A percentile compares a stretch with the other conserved stretches of the same genome.
These are phyloP conservation scores for Chimonanthus praecox DNA, from an alignment of 164 flowering plant species.

Conservation along the genomic window DNA sequence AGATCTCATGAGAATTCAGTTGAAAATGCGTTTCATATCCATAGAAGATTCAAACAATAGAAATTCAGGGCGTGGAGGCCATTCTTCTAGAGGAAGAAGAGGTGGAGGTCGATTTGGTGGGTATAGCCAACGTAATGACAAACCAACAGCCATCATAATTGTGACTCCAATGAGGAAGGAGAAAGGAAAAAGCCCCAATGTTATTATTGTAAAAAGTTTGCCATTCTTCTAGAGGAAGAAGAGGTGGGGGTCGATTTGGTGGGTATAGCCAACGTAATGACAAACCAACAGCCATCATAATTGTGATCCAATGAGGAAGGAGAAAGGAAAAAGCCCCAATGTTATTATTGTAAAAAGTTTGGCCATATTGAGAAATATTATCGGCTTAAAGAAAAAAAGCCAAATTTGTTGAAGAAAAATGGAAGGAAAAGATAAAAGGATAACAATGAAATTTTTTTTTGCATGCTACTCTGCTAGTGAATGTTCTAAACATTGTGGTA, in stretches of 20 bases:
- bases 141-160: neutral
- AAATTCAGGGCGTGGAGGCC: neutral
- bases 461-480: neutral
- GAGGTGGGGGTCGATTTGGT: neutral
- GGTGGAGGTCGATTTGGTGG: neutral
- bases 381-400: neutral
- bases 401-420: neutral
- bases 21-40: neutral
- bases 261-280: neutral
- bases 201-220: neutral
- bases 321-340: neutral
- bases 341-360: neutral
- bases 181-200: neutral
- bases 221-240: too few relatives aligned
- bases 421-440: too few relatives aligned
- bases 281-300: neutral
- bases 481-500: neutral
- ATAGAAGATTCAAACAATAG: neutral
- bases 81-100: neutral
- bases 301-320: too few relatives aligned
- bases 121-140: neutral
- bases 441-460: neutral
- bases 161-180: too few relatives aligned
- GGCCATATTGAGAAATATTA: neutral
- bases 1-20: neutral